These are phyloP conservation scores for Eimeria praecox DNA, from an alignment of 169 alveolate genomes.

Conservation along the genomic window DNA sequence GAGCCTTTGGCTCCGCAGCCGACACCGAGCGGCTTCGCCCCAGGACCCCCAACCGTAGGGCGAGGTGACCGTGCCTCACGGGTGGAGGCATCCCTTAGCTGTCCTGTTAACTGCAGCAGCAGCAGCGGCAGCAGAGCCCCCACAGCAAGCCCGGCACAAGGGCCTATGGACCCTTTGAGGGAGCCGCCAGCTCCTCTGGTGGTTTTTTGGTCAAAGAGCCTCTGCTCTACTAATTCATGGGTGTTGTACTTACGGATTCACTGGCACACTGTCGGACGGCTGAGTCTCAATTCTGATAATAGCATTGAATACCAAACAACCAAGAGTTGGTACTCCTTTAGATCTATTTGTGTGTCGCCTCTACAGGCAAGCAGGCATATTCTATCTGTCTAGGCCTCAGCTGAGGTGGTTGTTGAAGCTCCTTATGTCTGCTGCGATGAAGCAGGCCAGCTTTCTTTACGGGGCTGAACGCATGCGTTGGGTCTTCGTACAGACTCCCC, in stretches of 20 bases:
- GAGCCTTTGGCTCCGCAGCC: not conserved
- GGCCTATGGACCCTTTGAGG: not conserved
- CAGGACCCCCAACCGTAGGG: slow-evolving; percentile 24
- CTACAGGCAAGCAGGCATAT: not conserved
- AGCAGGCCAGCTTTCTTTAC: not conserved
- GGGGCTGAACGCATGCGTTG: not conserved
- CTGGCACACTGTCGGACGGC: not conserved
- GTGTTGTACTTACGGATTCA: not conserved
- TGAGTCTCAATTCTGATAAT: not conserved
- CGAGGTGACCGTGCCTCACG: slow-evolving; percentile 2
- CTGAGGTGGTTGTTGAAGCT: not conserved
- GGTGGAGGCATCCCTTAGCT: not conserved
- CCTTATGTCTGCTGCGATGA: not conserved
- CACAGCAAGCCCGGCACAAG: not conserved
- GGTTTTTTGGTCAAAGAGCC: not conserved
- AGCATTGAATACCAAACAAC: not conserved
- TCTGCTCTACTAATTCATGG: not conserved
- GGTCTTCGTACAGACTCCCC: not conserved
- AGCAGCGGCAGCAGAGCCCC: not conserved
- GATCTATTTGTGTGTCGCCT: not conserved
- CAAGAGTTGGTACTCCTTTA: not conserved
- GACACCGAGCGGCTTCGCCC: slow-evolving; percentile 43
- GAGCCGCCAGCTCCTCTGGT: not conserved
- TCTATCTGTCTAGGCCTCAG: not conserved
- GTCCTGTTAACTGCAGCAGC: not conserved